Evolutionary conservation across 306 rosid species (phyloP), one percentile per base, ranked within the genome.

Genomic region (Castanea mollissima): DNA sequence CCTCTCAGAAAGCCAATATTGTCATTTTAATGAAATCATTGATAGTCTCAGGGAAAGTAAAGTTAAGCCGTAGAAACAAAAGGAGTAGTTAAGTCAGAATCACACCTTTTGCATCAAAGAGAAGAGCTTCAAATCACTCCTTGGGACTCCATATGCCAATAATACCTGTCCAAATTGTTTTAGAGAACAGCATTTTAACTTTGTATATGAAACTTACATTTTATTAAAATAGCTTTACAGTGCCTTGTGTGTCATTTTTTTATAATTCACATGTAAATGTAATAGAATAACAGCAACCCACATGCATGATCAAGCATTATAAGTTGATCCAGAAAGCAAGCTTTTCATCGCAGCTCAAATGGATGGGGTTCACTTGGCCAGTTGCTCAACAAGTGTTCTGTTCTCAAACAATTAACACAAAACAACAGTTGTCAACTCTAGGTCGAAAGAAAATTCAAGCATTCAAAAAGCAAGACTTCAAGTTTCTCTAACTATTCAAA

Each of bases 141-240:
- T 87, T 44, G 96, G 96, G 81, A 91, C 96, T 83, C 96, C 96
- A 79, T 91, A 91, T 21, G 96, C 96, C 79, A 91, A 84, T n/a
- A n/a, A 78, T 89, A 91, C 96, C 96, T 89, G 93, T 74, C 54
- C 21, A 73, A 29, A 32, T 46, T 51, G 9, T 55, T 16, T n/a
- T 62, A 69, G 55, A 64, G 46, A 21, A 19, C 54, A 77, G 51
- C 64, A 7, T 71, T 11, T 65, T 5, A 16, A 35, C 54, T 65
- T 18, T 49, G 16, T 52, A 35, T 29, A 19, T 27, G 64, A 16
- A 78, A 55, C 55, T 76, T 62, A 69, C 5, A 41, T 25, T 5
- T 57, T 64, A 49, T 34, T 27, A 54, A 34, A 62, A 35, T 52
- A 49, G 73, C 38, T 71, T 52, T 60, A 57, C 41, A 67, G 23